Conservation (phyloP, 192 early-diverging fungal species). For the Coemansia sp. region DNA sequence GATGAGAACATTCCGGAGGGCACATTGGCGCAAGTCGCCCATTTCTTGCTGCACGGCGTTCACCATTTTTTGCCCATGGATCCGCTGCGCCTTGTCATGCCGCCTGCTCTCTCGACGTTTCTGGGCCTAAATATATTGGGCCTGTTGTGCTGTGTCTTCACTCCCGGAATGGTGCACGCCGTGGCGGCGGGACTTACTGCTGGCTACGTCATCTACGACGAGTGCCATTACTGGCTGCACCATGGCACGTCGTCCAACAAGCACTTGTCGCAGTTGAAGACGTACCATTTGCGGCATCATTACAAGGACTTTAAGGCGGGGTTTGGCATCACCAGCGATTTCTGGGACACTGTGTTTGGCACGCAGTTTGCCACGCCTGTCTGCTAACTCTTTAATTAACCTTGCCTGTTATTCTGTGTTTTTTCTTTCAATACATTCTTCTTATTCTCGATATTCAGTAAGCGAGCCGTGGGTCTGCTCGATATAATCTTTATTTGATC, state of each 20-base stretch:
- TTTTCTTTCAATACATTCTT: not conserved
- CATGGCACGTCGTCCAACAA: constrained; percentile 74
- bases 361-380: constrained; percentile 53
- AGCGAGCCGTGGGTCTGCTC: too few relatives aligned
- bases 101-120: constrained; percentile 68
- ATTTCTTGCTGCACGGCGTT: constrained; percentile 92
- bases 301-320: constrained; percentile 87
- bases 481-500: constrained; percentile 5
- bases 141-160: constrained; percentile 59
- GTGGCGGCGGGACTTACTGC: constrained; percentile 70
- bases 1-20: constrained; percentile 87
- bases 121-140: constrained; percentile 67
- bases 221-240: constrained; percentile 93
- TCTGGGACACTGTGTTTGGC: constrained; percentile 85
- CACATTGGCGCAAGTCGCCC: constrained; percentile 67
- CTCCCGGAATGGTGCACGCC: constrained; percentile 63
- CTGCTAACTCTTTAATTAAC: not conserved
- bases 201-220: constrained; percentile 91
- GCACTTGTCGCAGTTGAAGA: constrained; percentile 85
- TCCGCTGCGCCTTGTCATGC: constrained; percentile 94
- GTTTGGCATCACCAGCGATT: constrained; percentile 86
- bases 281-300: constrained; percentile 93
- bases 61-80: constrained; percentile 98
- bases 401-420: not conserved
- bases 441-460: not conserved